Evolutionary conservation across 1,139 yeast species (phyloP).

Genomic region (Geotrichum cucujoidarum): DNA sequence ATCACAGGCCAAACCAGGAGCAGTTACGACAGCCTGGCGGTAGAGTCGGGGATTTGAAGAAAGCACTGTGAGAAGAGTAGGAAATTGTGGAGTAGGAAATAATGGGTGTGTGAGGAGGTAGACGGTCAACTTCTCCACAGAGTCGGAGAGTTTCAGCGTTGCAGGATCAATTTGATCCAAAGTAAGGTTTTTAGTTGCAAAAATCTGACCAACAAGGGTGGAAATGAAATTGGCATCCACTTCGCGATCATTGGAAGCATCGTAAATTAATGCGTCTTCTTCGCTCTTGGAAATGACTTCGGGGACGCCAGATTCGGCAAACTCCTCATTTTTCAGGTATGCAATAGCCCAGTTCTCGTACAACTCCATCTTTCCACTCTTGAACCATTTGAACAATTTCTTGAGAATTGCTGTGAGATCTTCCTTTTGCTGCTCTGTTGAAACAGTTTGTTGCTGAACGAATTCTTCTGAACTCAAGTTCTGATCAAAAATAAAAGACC

Average conservation of each 20-base stretch:
- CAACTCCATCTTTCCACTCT: constrained; percentile 22
- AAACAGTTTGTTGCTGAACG: constrained; percentile 8
- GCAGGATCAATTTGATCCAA: constrained; percentile 17
- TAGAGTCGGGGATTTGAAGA: constrained; percentile 54
- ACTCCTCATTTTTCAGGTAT: constrained; percentile 30
- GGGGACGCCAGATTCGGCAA: constrained; percentile 25
- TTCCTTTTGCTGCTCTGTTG: constrained; percentile 3
- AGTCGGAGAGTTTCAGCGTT: constrained; percentile 6
- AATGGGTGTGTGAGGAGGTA: constrained; percentile 83
- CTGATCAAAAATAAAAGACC: constrained; percentile 12
- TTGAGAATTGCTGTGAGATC: constrained; percentile 2
- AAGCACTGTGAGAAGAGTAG: constrained; percentile 51
- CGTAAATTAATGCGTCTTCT: constrained; percentile 41
- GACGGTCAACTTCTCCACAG: constrained; percentile 50
- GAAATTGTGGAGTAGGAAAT: constrained; percentile 59
- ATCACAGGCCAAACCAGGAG: constrained; percentile 59
- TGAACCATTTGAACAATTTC: constrained; percentile 1
- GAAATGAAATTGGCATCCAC: constrained; percentile 56
- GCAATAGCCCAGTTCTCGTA: constrained; percentile 30
- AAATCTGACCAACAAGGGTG: constrained; percentile 15
- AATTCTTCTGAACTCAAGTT: constrained; percentile 1
- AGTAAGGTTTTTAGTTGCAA: constrained; percentile 11
- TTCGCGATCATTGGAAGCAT: constrained; percentile 62
- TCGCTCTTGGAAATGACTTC: constrained; percentile 15
- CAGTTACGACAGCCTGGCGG: constrained; percentile 76